Evolutionary conservation across 1,284 basidiomycete genomes (phyloP), one percentile per base, ranked within the genome.

Genomic region (Thelephora terrestris): DNA sequence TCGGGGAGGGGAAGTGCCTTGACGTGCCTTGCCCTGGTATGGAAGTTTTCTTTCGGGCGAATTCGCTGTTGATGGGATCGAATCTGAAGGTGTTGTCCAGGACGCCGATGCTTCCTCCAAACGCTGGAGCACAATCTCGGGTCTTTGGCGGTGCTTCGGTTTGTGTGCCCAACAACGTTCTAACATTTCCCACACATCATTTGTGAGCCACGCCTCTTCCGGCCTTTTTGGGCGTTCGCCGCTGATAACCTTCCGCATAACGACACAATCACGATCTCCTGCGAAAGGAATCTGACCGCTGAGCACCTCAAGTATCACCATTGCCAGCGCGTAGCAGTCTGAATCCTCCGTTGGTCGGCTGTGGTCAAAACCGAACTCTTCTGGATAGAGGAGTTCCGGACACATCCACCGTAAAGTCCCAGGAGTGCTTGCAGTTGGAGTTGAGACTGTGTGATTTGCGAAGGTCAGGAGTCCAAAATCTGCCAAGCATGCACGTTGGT

Each of bases 391-490:
- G 25, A 4, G 25, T 9, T 27, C 25, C 9, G 25, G 25, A 27
- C 25, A 5, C 25, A 27, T 50, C 56, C 56, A 58, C 5, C 50
- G 42, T 20, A 48, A 34, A 12, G 42, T 50, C 2, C 54, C 52
- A 21, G 52, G 49, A 39, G 37, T 9, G 37, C 7, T 16, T 39
- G 37, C 9, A 16, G 37, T 9, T 18, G 17, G 2, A 7, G 9
- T 39, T 39, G 37, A 18, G 37, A 9, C n/a, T 23, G 21, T 18
- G n/a, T 7, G 18, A 39, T 23, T 10, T 16, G 21, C 37, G 37
- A 39, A 10, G 4, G 52, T 36, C 5, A 9, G 4, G 16, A 52
- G 40, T 25, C 54, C 54, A 36, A 54, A 56, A 35, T 56, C 54
- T 7, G 54, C 35, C 2, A 54, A 43, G 5, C 29, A 18, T 14